Evolutionary conservation across 768 basidiomycete genomes (phyloP).

Genomic region (Rubroboletus satanas): DNA sequence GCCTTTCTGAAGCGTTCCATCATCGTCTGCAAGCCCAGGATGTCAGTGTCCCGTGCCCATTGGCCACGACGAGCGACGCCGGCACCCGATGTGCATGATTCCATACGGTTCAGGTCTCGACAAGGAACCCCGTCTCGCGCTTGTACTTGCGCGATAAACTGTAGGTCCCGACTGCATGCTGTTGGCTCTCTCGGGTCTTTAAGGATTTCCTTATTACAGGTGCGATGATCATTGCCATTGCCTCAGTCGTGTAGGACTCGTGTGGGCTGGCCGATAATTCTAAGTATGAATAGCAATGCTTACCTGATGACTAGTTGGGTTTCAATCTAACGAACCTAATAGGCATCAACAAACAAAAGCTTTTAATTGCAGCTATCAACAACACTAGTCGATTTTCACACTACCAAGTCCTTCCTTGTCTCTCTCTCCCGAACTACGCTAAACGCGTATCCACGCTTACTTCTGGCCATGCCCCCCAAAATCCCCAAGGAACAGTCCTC

Average conservation of each 20-base stretch:
- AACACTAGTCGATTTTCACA: conserved; percentile 37
- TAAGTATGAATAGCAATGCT: conserved; percentile 22
- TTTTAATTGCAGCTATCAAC: conserved; percentile 39
- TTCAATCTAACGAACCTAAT: conserved; percentile 36
- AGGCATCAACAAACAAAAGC: conserved; percentile 39
- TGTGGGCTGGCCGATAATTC: conserved; percentile 10
- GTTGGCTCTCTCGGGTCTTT: not conserved
- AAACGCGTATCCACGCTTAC: conserved; percentile 26
- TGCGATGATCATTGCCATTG: not conserved
- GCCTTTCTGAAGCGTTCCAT: conserved; percentile 19
- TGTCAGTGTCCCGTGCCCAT: not conserved
- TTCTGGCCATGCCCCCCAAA: conserved; percentile 26
- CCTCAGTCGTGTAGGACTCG: conserved; percentile 10
- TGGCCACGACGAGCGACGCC: not conserved
- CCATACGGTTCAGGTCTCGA: not conserved
- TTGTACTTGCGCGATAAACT: not conserved
- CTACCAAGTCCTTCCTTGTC: conserved; percentile 39
- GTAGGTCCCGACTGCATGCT: conserved; percentile 1
- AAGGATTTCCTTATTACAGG: conserved; percentile 6
- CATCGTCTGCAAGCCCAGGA: conserved; percentile 15
- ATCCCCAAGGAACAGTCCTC: conserved; percentile 21
- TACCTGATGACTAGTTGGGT: conserved; percentile 37
- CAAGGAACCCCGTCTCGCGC: not conserved
- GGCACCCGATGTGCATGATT: not conserved
- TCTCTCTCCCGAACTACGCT: conserved; percentile 18